Conservation (phyloP, 495 filamentous ascomycete genomes). For the Penicillium turbatum region DNA sequence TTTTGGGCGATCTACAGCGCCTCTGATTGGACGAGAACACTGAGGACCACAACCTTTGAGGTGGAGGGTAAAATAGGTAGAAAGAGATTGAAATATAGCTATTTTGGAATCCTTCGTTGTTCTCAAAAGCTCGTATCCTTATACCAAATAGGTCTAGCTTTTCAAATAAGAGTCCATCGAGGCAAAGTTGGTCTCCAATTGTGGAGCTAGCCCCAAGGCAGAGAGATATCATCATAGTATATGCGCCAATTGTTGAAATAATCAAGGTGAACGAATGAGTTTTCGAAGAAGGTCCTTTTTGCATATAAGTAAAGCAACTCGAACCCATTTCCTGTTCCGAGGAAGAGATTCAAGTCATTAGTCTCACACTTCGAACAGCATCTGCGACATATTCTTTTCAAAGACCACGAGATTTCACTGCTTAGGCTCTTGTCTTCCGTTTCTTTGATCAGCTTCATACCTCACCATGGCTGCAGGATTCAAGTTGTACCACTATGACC, state of each 20-base stretch:
- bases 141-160: neutral
- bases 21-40: neutral
- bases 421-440: neutral
- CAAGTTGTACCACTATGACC: constrained; percentile 29
- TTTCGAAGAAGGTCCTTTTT: too few relatives aligned
- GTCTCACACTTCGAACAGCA: neutral
- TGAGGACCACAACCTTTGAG: neutral
- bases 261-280: too few relatives aligned
- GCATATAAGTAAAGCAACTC: too few relatives aligned
- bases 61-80: neutral
- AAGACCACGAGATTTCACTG: neutral
- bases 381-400: neutral
- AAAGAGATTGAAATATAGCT: neutral
- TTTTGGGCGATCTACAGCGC: neutral
- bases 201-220: neutral
- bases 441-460: neutral
- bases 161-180: neutral
- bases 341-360: too few relatives aligned
- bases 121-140: neutral
- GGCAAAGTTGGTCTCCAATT: neutral
- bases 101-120: neutral
- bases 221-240: neutral
- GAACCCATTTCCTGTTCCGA: too few relatives aligned
- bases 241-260: neutral
- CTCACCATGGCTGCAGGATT: constrained; percentile 7